These are phyloP conservation scores for Cunninghamia lanceolata DNA, from an alignment of 75 land plant genomes.

Conservation along the genomic window DNA sequence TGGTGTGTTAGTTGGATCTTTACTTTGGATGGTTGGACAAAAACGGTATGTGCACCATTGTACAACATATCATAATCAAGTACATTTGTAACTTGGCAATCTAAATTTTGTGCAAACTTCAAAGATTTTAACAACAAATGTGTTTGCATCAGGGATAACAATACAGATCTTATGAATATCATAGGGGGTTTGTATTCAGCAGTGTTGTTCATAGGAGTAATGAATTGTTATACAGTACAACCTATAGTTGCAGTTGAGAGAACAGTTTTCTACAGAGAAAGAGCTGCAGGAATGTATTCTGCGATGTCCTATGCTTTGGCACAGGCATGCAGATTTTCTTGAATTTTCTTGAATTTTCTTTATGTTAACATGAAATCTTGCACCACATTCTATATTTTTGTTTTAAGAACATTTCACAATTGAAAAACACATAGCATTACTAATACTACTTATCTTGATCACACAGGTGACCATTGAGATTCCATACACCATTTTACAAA, in stretches of 20 bases:
- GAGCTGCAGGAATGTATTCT: conserved; percentile 95
- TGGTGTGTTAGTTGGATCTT: conserved; percentile 33
- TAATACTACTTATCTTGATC: not conserved
- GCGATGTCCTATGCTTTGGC: conserved; percentile 90
- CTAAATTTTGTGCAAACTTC: no score
- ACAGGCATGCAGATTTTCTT: conserved; percentile 34
- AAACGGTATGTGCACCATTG: conserved; percentile 17
- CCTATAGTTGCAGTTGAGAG: conserved; percentile 75
- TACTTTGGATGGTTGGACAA: conserved; percentile 30
- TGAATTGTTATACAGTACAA: conserved; percentile 80
- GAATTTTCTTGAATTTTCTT: no score
- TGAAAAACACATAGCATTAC: not conserved
- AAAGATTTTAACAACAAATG: not conserved
- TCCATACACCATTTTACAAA: conserved; percentile 37
- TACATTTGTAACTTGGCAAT: not conserved
- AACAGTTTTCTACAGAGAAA: conserved; percentile 75
- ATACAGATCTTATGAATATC: conserved; percentile 39
- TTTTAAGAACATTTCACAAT: no score
- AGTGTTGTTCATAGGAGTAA: conserved; percentile 77
- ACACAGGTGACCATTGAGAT: conserved; percentile 46
- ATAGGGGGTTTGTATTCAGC: conserved; percentile 81
- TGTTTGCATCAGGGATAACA: conserved; percentile 11
- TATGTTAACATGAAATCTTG: not conserved
- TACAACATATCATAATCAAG: not conserved
- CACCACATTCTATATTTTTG: not conserved